Conservation (phyloP, 2,329 filamentous ascomycete species). For the Monosporascus sp. region DNA sequence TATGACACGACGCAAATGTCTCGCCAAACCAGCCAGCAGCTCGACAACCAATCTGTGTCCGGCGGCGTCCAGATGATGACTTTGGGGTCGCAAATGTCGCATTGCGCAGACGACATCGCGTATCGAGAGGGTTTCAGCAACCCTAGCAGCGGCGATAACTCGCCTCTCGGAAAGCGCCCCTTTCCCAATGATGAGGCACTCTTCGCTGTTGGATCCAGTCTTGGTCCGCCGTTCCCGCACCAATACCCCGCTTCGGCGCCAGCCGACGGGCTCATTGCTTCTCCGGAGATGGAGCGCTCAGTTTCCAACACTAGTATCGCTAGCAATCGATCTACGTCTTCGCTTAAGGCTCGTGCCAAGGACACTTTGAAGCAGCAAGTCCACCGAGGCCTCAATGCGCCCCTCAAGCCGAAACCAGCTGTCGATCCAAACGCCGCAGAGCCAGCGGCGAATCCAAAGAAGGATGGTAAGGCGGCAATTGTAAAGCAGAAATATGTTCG, state of each 20-base stretch:
- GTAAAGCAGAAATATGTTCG: conserved; percentile 46
- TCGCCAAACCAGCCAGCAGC: conserved; percentile 25
- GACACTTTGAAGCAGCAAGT: conserved; percentile 42
- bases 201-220: conserved; percentile 34
- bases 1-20: conserved; percentile 29
- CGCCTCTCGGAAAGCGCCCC: conserved; percentile 20
- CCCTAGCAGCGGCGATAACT: conserved; percentile 17
- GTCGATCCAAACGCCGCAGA: conserved; percentile 22
- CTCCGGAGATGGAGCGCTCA: conserved; percentile 42
- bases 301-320: conserved; percentile 36
- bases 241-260: conserved; percentile 25
- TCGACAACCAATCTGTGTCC: conserved; percentile 22
- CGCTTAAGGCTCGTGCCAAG: conserved; percentile 41
- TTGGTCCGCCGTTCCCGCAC: conserved; percentile 19
- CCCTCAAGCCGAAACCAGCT: conserved; percentile 41
- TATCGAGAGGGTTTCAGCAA: conserved; percentile 19
- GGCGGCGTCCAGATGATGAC: conserved; percentile 27
- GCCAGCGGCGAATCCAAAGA: conserved; percentile 22
- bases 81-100: conserved; percentile 28
- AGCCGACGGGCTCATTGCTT: conserved; percentile 24
- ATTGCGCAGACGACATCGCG: conserved; percentile 15
- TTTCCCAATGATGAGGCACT: conserved; percentile 21
- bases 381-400: conserved; percentile 32
- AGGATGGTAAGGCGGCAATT: conserved; percentile 38
- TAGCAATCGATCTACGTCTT: conserved; percentile 40